Percentiles rank a stretch among this genome's conserved stretches.
Evolutionary conservation across 2,329 filamentous ascomycete genomes (phyloP).

Genomic region (Bipolaris gigantea): DNA sequence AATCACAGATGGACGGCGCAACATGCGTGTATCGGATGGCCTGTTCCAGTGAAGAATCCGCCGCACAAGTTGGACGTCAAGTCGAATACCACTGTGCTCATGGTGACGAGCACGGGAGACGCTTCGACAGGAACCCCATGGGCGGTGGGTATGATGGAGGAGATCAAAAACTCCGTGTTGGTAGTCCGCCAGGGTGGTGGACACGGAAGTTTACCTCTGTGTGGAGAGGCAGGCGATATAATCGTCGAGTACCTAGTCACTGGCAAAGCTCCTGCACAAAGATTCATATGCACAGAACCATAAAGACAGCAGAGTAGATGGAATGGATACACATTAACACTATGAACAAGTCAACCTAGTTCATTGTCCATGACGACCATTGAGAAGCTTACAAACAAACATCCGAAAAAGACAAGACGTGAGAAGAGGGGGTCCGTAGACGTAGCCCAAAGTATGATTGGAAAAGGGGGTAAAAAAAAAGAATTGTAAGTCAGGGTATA

Average conservation of each 20-base stretch:
- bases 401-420: not conserved
- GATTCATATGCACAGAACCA: not conserved
- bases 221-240: constrained; percentile 37
- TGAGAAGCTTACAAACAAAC: not conserved
- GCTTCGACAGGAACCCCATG: constrained; percentile 45
- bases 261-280: constrained; percentile 5
- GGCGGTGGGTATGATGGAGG: constrained; percentile 26
- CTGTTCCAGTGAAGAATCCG: constrained; percentile 41
- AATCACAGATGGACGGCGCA: constrained; percentile 43
- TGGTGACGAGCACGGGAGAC: constrained; percentile 48
- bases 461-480: not conserved
- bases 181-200: constrained; percentile 48
- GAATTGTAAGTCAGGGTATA: constrained; percentile 4
- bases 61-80: constrained; percentile 31
- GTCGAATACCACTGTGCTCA: constrained; percentile 39
- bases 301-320: not conserved
- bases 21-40: constrained; percentile 49
- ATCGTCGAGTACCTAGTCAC: constrained; percentile 43
- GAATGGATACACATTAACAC: not conserved
- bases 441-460: constrained; percentile 2
- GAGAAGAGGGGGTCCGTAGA: not conserved
- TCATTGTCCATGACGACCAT: not conserved
- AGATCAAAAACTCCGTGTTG: constrained; percentile 39
- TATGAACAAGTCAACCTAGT: not conserved
- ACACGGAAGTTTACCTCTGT: constrained; percentile 44